These are phyloP conservation scores for Coprinopsis marcescibilis DNA, from an alignment of 768 basidiomycete genomes.

Conservation along the genomic window DNA sequence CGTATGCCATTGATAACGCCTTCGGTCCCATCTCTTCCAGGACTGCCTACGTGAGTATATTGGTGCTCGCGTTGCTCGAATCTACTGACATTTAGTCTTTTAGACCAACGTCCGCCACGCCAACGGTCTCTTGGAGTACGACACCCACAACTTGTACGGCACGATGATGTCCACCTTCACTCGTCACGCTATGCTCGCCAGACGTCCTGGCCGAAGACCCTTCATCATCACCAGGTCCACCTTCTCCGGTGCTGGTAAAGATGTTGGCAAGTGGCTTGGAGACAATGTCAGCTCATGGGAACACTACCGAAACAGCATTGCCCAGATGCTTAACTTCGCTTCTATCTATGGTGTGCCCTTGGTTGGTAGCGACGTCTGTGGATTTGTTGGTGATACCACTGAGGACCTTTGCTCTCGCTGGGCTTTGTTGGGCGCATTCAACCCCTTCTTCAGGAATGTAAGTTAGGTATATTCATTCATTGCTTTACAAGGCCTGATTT, in stretches of 20 bases:
- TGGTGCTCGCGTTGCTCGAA: not conserved
- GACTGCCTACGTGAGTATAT: slow-evolving; percentile 45
- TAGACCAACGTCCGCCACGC: slow-evolving; percentile 44
- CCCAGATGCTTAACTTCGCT: slow-evolving; percentile 64
- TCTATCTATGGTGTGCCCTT: slow-evolving; percentile 64
- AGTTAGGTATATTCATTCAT: slow-evolving; percentile 16
- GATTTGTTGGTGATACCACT: slow-evolving; percentile 57
- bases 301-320: slow-evolving; percentile 54
- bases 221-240: slow-evolving; percentile 72
- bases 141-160: slow-evolving; percentile 64
- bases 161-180: slow-evolving; percentile 67
- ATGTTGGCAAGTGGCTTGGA: slow-evolving; percentile 73
- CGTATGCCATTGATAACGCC: slow-evolving; percentile 56
- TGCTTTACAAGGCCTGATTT: not conserved
- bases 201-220: slow-evolving; percentile 54
- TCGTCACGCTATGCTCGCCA: slow-evolving; percentile 53
- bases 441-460: slow-evolving; percentile 76
- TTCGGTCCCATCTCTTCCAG: slow-evolving; percentile 46
- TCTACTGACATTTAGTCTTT: not conserved
- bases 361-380: slow-evolving; percentile 74
- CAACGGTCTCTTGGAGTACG: slow-evolving; percentile 55
- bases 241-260: slow-evolving; percentile 59
- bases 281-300: slow-evolving; percentile 58
- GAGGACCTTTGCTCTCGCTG: slow-evolving; percentile 69
- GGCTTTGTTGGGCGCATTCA: slow-evolving; percentile 73